Percentiles rank a stretch among this genome's conserved stretches.
These are phyloP conservation scores for Cutaneotrichosporon mucoides DNA, from an alignment of 1,284 basidiomycete genomes.

Conservation along the genomic window DNA sequence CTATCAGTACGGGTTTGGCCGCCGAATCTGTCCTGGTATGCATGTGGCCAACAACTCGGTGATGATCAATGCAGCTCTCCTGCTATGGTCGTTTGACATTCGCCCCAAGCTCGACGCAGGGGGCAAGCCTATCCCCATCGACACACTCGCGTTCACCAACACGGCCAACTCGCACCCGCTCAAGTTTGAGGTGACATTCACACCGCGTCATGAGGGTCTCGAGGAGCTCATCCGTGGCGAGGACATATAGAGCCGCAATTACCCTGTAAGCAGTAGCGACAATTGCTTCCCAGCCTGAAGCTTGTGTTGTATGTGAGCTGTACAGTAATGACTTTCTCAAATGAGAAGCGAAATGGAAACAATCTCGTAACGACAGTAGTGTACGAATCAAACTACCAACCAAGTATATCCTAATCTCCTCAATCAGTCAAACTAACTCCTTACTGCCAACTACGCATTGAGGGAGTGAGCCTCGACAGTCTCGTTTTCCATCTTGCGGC, in stretches of 20 bases:
- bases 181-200: conserved; percentile 16
- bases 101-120: background rate
- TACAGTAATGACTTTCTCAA: too few relatives aligned
- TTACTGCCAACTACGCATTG: too few relatives aligned
- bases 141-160: conserved; percentile 21
- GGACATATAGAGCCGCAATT: background rate
- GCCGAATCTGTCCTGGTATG: conserved; percentile 42
- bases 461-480: too few relatives aligned
- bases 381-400: too few relatives aligned
- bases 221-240: background rate
- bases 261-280: too few relatives aligned
- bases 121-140: conserved; percentile 16
- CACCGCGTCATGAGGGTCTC: background rate
- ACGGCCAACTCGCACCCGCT: conserved; percentile 23
- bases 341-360: too few relatives aligned
- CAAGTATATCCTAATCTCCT: too few relatives aligned
- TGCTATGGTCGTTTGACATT: conserved; percentile 46
- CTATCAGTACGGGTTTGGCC: conserved; percentile 31
- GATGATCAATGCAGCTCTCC: conserved; percentile 39
- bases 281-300: too few relatives aligned
- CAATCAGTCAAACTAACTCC: too few relatives aligned
- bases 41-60: conserved; percentile 46
- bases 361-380: too few relatives aligned
- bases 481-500: background rate
- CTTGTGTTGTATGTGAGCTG: too few relatives aligned